Conservation (phyloP, 768 basidiomycete genomes). For the Vararia minispora region DNA sequence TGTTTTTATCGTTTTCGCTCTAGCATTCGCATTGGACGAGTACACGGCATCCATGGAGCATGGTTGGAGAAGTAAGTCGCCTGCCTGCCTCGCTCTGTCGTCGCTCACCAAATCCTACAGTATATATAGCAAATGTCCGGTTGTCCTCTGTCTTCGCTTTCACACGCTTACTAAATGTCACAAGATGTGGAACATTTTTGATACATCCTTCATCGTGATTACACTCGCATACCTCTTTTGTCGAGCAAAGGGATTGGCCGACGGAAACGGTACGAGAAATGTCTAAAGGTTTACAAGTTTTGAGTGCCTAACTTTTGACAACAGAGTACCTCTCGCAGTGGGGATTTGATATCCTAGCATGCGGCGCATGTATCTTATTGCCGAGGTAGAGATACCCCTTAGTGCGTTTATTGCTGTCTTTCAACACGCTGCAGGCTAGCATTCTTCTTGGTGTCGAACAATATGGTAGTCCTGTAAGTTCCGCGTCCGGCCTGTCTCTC, state of each 20-base stretch:
- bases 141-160: slow-evolving; percentile 3
- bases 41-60: slow-evolving; percentile 82
- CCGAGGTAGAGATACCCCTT: slow-evolving; percentile 54
- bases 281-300: neutral
- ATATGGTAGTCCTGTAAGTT: slow-evolving; percentile 65
- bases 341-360: slow-evolving; percentile 77
- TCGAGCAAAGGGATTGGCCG: slow-evolving; percentile 50
- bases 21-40: slow-evolving; percentile 76
- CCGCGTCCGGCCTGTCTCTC: neutral
- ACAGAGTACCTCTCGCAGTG: slow-evolving; percentile 40
- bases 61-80: slow-evolving; percentile 70
- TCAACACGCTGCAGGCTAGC: slow-evolving; percentile 38
- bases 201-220: slow-evolving; percentile 59
- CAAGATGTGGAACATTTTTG: slow-evolving; percentile 89
- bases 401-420: no score
- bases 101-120: slow-evolving; percentile 22
- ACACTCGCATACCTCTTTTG: slow-evolving; percentile 59
- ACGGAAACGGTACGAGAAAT: slow-evolving; percentile 35
- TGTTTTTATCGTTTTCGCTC: slow-evolving; percentile 64
- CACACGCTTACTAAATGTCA: neutral
- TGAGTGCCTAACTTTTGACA: slow-evolving; percentile 3
- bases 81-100: neutral
- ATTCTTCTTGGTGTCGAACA: slow-evolving; percentile 72
- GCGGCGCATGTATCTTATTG: slow-evolving; percentile 77
- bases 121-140: slow-evolving; percentile 75